Evolutionary conservation across 352 stramenopile genomes (phyloP).

Genomic region (Phytophthora multivora): DNA sequence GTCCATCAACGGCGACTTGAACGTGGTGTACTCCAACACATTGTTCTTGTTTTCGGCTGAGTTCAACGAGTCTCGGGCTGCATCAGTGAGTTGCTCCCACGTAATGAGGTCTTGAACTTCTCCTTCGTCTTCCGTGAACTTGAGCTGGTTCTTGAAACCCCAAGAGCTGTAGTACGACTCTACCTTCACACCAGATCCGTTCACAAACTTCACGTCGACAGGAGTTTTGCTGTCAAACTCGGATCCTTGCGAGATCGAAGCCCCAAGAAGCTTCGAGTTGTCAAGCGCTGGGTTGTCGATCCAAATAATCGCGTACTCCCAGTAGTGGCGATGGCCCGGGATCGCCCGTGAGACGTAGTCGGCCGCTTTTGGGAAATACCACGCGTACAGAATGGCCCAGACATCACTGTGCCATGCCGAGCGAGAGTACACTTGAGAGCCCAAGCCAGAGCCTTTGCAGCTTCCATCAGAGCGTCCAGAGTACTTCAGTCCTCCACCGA

Average conservation of each 20-base stretch:
- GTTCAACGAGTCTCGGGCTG: no score
- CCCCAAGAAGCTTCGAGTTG: slow-evolving; percentile 8
- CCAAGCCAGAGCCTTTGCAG: slow-evolving; percentile 30
- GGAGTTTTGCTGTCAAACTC: neutral
- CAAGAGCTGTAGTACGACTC: slow-evolving; percentile 9
- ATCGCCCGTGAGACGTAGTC: neutral
- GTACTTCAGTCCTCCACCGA: slow-evolving; percentile 9
- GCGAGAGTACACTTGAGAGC: slow-evolving; percentile 33
- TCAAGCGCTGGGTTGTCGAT: neutral
- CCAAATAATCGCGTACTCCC: slow-evolving; percentile 9
- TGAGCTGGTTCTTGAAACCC: neutral
- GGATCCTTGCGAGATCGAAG: slow-evolving; percentile 2
- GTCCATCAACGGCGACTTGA: no score
- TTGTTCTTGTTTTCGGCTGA: no score
- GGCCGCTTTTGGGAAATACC: slow-evolving; percentile 45
- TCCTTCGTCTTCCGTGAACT: no score
- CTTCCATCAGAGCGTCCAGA: neutral
- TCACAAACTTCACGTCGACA: neutral
- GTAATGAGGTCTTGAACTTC: no score
- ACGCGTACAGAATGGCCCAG: slow-evolving; percentile 29
- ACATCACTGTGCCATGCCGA: slow-evolving; percentile 23
- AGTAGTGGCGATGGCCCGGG: neutral
- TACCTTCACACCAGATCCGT: slow-evolving; percentile 11
- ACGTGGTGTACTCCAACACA: no score
- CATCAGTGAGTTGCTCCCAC: no score